Percentiles rank a stretch among this genome's conserved stretches.
Evolutionary conservation across 2,329 filamentous ascomycete species (phyloP).

Genomic region (Chaetomiaceae sp.): DNA sequence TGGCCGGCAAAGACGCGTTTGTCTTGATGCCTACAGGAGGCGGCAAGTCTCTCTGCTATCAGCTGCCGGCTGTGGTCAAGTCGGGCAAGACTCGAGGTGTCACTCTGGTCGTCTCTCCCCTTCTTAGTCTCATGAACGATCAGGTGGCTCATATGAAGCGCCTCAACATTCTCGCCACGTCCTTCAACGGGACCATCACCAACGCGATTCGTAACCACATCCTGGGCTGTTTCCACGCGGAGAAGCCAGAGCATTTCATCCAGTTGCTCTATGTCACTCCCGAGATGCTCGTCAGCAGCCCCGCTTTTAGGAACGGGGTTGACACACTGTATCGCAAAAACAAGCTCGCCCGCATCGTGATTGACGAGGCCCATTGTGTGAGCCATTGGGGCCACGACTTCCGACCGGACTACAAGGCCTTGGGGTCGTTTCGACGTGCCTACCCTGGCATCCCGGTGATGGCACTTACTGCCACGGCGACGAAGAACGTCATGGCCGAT

Average conservation of each 20-base stretch:
- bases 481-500: constrained; percentile 85
- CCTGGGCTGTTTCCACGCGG: constrained; percentile 57
- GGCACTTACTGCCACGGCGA: constrained; percentile 93
- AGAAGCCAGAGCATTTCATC: constrained; percentile 68
- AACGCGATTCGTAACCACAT: constrained; percentile 61
- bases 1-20: constrained; percentile 84
- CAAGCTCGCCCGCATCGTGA: constrained; percentile 84
- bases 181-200: constrained; percentile 75
- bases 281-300: constrained; percentile 88
- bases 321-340: constrained; percentile 62
- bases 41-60: constrained; percentile 95
- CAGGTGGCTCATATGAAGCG: constrained; percentile 79
- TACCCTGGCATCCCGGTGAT: constrained; percentile 84
- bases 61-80: constrained; percentile 79
- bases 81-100: constrained; percentile 79
- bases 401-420: constrained; percentile 85
- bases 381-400: constrained; percentile 99
- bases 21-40: constrained; percentile 97
- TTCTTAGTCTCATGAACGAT: constrained; percentile 95
- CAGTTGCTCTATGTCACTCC: constrained; percentile 93
- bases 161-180: constrained; percentile 71
- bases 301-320: constrained; percentile 62
- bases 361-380: constrained; percentile 98
- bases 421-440: constrained; percentile 67
- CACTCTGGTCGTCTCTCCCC: constrained; percentile 89